A percentile compares a stretch with the other conserved stretches of the same genome.
Conservation (phyloP, 2,329 filamentous ascomycete genomes). For the Aspergillus arachidicola region DNA sequence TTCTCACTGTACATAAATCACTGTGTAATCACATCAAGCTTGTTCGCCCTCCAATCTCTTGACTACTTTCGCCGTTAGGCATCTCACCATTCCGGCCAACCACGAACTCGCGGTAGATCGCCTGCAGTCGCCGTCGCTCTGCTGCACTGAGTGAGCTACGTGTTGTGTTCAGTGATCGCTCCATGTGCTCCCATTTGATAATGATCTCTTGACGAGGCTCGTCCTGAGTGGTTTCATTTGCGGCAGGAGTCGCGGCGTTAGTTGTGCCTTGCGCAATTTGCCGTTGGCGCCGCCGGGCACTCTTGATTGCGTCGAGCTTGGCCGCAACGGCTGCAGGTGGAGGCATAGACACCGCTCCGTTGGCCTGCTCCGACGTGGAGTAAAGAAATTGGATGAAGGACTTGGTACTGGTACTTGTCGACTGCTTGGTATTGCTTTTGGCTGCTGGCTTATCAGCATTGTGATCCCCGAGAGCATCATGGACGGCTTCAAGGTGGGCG, state of each 20-base stretch:
- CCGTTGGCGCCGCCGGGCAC: constrained; percentile 66
- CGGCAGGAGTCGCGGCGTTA: constrained; percentile 20
- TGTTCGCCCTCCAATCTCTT: constrained; percentile 87
- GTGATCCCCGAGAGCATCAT: constrained; percentile 75
- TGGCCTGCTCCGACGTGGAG: constrained; percentile 58
- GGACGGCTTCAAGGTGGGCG: constrained; percentile 93
- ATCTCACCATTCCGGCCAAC: constrained; percentile 92
- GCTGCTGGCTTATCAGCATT: constrained; percentile 44
- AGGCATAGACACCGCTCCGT: constrained; percentile 62
- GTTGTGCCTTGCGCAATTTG: constrained; percentile 47
- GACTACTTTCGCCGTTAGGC: constrained; percentile 87
- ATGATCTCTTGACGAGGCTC: constrained; percentile 66
- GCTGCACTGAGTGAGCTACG: constrained; percentile 79
- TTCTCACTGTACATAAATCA: constrained; percentile 8
- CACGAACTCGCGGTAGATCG: constrained; percentile 91
- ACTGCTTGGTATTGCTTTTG: constrained; percentile 32
- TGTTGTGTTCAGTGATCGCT: constrained; percentile 74
- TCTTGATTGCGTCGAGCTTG: constrained; percentile 81
- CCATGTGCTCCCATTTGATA: constrained; percentile 81
- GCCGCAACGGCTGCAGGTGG: constrained; percentile 77
- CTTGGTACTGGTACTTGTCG: constrained; percentile 39
- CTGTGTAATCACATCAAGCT: constrained; percentile 76
- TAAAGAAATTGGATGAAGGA: constrained; percentile 83
- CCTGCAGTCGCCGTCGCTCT: constrained; percentile 72
- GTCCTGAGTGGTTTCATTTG: constrained; percentile 31